Evolutionary conservation across 192 early-diverging fungal species (phyloP).

Genomic region (Rhizoclosmatium globosum): DNA sequence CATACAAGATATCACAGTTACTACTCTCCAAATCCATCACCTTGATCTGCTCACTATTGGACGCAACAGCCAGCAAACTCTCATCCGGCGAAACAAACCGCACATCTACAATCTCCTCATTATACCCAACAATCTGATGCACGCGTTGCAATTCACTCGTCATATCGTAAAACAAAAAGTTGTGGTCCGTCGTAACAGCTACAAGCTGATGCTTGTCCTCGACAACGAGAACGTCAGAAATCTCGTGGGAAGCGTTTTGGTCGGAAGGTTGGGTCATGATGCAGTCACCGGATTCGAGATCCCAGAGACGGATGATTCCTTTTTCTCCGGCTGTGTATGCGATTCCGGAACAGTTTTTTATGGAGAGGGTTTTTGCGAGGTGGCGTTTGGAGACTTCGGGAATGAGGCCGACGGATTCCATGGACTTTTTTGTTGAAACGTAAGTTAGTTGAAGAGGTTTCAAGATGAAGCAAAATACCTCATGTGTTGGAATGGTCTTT

Average conservation of each 20-base stretch:
- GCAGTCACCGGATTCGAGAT: slow-evolving; percentile 75
- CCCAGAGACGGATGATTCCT: slow-evolving; percentile 87
- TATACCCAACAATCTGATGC: slow-evolving; percentile 93
- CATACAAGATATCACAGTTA: slow-evolving; percentile 87
- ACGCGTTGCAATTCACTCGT: slow-evolving; percentile 46
- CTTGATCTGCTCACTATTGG: slow-evolving; percentile 89
- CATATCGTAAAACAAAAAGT: slow-evolving; percentile 82
- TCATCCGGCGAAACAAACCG: slow-evolving; percentile 78
- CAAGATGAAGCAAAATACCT: slow-evolving; percentile 45
- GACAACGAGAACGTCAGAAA: slow-evolving; percentile 72
- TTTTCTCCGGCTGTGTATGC: slow-evolving; percentile 90
- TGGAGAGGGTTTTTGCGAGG: slow-evolving; percentile 46
- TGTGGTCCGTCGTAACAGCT: slow-evolving; percentile 89
- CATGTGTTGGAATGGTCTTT: slow-evolving; percentile 88
- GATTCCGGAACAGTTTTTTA: slow-evolving; percentile 50
- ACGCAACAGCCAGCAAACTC: slow-evolving; percentile 83
- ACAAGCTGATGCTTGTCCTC: slow-evolving; percentile 64
- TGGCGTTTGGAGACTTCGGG: slow-evolving; percentile 33
- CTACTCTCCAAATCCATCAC: slow-evolving; percentile 81
- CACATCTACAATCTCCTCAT: slow-evolving; percentile 94
- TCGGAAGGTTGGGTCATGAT: slow-evolving; percentile 74
- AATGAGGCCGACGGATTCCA: slow-evolving; percentile 87
- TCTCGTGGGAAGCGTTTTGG: slow-evolving; percentile 78
- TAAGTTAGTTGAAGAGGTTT: neutral
- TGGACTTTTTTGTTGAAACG: slow-evolving; percentile 45